Base-by-base conservation (phyloP, 345 rosid genomes). In the Brassica juncea region DNA sequence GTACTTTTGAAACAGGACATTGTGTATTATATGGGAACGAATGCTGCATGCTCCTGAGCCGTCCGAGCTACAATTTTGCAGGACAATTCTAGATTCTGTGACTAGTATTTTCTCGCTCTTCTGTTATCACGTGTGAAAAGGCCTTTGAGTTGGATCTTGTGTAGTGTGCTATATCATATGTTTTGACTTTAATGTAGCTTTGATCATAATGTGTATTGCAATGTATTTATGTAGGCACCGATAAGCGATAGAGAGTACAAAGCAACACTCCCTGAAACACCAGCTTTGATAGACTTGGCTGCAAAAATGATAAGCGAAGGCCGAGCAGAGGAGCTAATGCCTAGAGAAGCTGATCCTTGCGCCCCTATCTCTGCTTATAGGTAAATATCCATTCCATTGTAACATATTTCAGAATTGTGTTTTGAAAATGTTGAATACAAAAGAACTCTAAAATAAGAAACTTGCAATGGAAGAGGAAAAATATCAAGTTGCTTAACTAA, bases 1-100 rank as follows among this genome's bases (percentile, higher is more conserved):
- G 15, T 5, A 1, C 39, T 30, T 7, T 74, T 68, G 82, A 76
- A 80, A 69, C 81, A 91, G 99, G 97, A 91, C 84, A 89, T 94
- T 77, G 97, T 92, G 73, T 85, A 92, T 84, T 94, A 94, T 75
- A 85, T 94, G 94, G 89, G 78, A 54, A 90, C 94, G 47, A 92
- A 86, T 90, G 97, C 94, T 27, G 97, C 97, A 34, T 94, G 99
- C 83, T 94, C 97, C 4, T 83, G 97, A 87, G 99, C 99, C 63
- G 99, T 94, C 75, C 86, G 92, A 65, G 92, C 90, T 81, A 94
- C 92, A 70, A 91, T 93, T 76, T 87, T 94, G 73, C 98, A 94
- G 97, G 85, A 19, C 23, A 44, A 19, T 42, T 23, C 67, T 68
- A 49, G 62, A 57, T 32, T 28, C 8, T 25, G 63, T 30, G 15